Evolutionary conservation across 2,329 filamentous ascomycete species (phyloP).

Genomic region (Fusarium drepaniforme): DNA sequence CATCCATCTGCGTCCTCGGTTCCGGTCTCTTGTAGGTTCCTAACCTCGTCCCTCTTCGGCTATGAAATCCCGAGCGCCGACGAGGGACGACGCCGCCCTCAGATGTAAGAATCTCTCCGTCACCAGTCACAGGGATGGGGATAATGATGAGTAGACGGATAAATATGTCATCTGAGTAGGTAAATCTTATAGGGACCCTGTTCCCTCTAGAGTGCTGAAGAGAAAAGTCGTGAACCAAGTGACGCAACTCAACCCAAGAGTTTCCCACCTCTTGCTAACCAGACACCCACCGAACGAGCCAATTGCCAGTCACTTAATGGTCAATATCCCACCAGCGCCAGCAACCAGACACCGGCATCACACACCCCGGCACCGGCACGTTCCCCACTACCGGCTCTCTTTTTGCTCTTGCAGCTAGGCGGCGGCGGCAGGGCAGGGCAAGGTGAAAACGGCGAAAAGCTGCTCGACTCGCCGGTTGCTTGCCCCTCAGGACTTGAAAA

Average conservation of each 20-base stretch:
- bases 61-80: constrained; percentile 42
- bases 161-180: neutral
- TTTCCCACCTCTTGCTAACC: neutral
- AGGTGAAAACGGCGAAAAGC: constrained; percentile 32
- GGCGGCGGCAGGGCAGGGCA: neutral
- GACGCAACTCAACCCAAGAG: neutral
- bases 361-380: constrained; percentile 18
- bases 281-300: constrained; percentile 29
- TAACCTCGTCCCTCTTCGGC: constrained; percentile 29
- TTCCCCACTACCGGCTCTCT: constrained; percentile 23
- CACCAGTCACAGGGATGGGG: neutral
- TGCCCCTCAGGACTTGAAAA: constrained; percentile 23
- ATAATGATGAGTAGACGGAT: neutral
- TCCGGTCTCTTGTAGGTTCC: constrained; percentile 4
- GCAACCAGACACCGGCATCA: constrained; percentile 16
- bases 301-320: constrained; percentile 42
- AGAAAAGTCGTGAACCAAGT: constrained; percentile 9
- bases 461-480: constrained; percentile 29
- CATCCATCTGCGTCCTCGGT: constrained; percentile 34
- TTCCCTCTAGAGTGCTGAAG: neutral
- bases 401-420: constrained; percentile 21
- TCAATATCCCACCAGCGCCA: constrained; percentile 18
- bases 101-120: neutral
- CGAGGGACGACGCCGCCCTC: neutral
- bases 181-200: neutral